Percentiles rank a stretch among this genome's conserved stretches.
phyloP scores from a whole-genome alignment of 1,139 yeast species.

The Suhomyces coccinellae region DNA sequence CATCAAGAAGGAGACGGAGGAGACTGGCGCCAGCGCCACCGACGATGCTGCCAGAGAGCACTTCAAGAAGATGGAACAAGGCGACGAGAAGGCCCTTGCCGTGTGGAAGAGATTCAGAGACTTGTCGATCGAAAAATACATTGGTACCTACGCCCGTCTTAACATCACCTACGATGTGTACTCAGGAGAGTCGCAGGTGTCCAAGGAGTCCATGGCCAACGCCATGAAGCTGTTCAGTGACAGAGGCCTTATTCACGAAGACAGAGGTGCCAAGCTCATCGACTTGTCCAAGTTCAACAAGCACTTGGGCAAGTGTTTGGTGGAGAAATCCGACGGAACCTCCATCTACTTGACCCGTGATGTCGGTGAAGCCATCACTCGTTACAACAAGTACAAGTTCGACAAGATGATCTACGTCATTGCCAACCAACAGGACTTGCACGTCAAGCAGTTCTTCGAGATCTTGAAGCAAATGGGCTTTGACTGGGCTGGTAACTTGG shows the following conservation, averaged over 20 bases:
- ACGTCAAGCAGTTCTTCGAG: conserved; percentile 91
- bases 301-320: conserved; percentile 91
- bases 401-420: conserved; percentile 96
- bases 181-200: conserved; percentile 95
- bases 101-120: conserved; percentile 92
- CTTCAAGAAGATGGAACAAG: conserved; percentile 92
- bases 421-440: conserved; percentile 96
- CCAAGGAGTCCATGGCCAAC: conserved; percentile 66
- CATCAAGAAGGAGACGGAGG: conserved; percentile 56
- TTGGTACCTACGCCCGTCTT: conserved; percentile 86
- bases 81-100: conserved; percentile 75
- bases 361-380: conserved; percentile 93
- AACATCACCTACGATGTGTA: conserved; percentile 85
- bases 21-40: conserved; percentile 58
- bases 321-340: conserved; percentile 95
- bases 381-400: conserved; percentile 80
- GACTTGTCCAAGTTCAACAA: conserved; percentile 86
- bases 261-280: conserved; percentile 87
- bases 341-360: conserved; percentile 94
- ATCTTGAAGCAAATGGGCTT: conserved; percentile 89
- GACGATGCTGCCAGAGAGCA: conserved; percentile 86
- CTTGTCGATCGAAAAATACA: conserved; percentile 80
- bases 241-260: conserved; percentile 76
- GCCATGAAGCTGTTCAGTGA: conserved; percentile 65
- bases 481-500: conserved; percentile 79